phyloP scores from a whole-genome alignment of 495 filamentous ascomycete species.

The Tricharina praecox region DNA sequence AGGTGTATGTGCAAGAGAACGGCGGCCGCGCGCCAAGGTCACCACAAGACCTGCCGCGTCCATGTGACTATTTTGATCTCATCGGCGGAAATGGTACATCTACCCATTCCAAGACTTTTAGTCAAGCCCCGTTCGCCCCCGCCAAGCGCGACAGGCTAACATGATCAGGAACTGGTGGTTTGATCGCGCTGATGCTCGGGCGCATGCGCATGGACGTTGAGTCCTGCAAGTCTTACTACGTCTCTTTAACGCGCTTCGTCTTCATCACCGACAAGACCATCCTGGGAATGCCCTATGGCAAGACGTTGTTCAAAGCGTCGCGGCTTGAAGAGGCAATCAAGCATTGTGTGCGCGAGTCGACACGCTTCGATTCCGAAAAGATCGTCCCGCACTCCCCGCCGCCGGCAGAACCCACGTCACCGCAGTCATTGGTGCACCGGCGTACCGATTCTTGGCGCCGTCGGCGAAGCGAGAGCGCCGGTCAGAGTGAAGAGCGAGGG shows the following conservation, averaged over 20 bases:
- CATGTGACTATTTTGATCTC: conserved; percentile 95
- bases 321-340: conserved; percentile 87
- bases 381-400: conserved; percentile 22
- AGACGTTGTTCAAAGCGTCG: conserved; percentile 88
- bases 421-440: background rate
- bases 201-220: conserved; percentile 81
- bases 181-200: conserved; percentile 94
- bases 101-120: background rate
- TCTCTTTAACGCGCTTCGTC: conserved; percentile 78
- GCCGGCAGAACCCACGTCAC: conserved; percentile 3
- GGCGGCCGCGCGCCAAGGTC: conserved; percentile 38
- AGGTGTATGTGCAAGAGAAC: conserved; percentile 49
- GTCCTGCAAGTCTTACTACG: conserved; percentile 90
- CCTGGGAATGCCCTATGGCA: conserved; percentile 79
- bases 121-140: background rate
- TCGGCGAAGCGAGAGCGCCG: background rate
- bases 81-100: conserved; percentile 65
- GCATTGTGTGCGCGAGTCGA: conserved; percentile 60
- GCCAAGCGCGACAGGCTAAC: no score
- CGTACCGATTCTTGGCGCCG: conserved; percentile 14
- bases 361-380: conserved; percentile 9
- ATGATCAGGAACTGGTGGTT: conserved; percentile 63
- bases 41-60: conserved; percentile 80
- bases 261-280: conserved; percentile 98
- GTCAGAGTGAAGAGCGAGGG: background rate